Evolutionary conservation across 331 rosid species (phyloP).

Genomic region (Rhamnella rubrinervis): DNA sequence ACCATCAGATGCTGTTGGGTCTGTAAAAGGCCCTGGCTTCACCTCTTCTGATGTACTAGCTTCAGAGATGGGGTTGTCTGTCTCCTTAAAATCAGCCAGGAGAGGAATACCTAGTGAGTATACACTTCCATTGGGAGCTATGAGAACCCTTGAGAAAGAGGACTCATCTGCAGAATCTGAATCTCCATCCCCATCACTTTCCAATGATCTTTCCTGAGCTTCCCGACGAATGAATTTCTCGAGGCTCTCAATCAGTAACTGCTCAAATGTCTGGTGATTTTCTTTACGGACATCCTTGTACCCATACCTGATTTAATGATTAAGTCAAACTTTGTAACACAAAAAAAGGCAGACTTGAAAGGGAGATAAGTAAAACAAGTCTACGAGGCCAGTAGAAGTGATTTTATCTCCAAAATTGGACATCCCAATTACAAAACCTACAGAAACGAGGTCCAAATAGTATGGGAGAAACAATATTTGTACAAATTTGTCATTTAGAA

Average conservation of each 20-base stretch:
- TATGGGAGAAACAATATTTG: too few species aligned
- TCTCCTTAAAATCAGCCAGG: conserved; percentile 53
- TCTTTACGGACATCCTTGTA: conserved; percentile 98
- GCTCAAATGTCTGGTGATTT: conserved; percentile 92
- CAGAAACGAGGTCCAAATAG: too few species aligned
- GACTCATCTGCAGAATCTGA: conserved; percentile 55
- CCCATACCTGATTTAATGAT: conserved; percentile 68
- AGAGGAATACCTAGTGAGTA: conserved; percentile 92
- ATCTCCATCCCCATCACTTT: conserved; percentile 88
- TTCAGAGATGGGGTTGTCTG: conserved; percentile 41
- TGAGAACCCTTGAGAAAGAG: conserved; percentile 63
- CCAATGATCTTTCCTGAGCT: conserved; percentile 90
- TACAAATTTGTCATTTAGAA: too few species aligned
- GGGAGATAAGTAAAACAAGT: background rate
- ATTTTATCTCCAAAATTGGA: too few species aligned
- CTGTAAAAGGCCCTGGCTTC: conserved; percentile 32
- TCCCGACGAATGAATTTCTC: conserved; percentile 98
- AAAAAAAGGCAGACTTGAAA: background rate
- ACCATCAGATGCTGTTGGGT: conserved; percentile 54
- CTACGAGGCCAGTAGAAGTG: background rate
- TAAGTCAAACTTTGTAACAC: conserved; percentile 9
- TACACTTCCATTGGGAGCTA: conserved; percentile 93
- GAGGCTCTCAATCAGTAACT: conserved; percentile 90
- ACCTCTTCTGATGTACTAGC: conserved; percentile 70
- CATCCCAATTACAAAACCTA: too few species aligned